Base-by-base conservation (phyloP, 192 early-diverging fungal species). In the Jimgerdemannia flammicorona region DNA sequence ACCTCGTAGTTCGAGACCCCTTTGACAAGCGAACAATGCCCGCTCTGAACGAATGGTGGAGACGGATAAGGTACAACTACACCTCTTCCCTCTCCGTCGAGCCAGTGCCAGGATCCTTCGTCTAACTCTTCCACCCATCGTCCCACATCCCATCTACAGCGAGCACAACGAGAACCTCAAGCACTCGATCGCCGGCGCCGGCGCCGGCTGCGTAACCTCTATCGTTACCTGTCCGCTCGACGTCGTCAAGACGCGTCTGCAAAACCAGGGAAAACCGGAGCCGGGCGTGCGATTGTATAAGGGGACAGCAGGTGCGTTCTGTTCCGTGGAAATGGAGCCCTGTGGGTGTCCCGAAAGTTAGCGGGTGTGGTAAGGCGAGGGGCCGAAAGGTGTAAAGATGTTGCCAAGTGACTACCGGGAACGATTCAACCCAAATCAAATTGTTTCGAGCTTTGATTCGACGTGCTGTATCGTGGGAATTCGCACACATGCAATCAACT, bases 211-310 rank as follows among this genome's bases (percentile, higher is more conserved):
- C 77, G 93, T 95, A 40, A 90, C 94, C 14, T 92, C 94, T 4
- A 84, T 94, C 19, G 89, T 95, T 19, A 95, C 93, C 9, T 95
- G 94, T 81, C 97, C 97, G 4, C 81, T 99, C 40, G 97, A 99
- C 81, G 94, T 99, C 29, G 93, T 97, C 66, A 99, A 99, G 75
- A 93, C 96, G 39, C 86, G 97, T 49, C 83, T 97, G 69, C 97
- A 99, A 83, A 96, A 99, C 79, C 94, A 97, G 77, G 85, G 81
- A 64, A 72, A 73, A 20, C 44, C 74, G 17, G 44, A 76, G 44
- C 69, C 78, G 18, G 73, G 74, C 18, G 18, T 81, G 78, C 80
- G 70, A 54, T 66, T 75, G 63, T 93, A 93, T 78, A 80, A 76
- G 39, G 91, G 90, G n/a, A 88, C 85, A 76, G 77, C 80, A 72